Percentiles rank a stretch among this genome's conserved stretches.
phyloP scores from a whole-genome alignment of 1,139 yeast species.

The Diutina neorugosa region DNA sequence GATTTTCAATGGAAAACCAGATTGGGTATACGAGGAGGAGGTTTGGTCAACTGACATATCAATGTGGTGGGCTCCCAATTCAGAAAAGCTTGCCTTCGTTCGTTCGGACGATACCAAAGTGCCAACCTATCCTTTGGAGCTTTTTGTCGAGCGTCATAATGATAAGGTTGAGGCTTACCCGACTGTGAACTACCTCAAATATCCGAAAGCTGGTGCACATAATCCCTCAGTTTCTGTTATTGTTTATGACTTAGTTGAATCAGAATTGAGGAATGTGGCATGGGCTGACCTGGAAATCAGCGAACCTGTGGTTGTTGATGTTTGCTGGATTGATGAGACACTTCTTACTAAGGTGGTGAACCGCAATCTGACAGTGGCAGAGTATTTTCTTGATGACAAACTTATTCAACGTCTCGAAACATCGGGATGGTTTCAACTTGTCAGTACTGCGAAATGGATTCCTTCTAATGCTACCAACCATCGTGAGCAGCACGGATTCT shows the following conservation, averaged over 20 bases:
- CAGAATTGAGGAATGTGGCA: background rate
- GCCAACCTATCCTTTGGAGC: conserved; percentile 40
- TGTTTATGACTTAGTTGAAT: conserved; percentile 15
- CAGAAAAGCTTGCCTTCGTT: conserved; percentile 34
- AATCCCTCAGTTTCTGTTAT: conserved; percentile 30
- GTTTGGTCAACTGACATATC: conserved; percentile 53
- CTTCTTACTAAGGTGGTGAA: background rate
- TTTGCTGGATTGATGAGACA: conserved; percentile 28
- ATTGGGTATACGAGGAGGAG: conserved; percentile 97
- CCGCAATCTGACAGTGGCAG: conserved; percentile 1
- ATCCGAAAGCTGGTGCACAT: conserved; percentile 36
- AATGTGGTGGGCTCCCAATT: conserved; percentile 58
- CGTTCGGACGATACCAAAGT: conserved; percentile 41
- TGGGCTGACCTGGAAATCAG: conserved; percentile 6
- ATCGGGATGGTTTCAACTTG: conserved; percentile 64
- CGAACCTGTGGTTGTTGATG: conserved; percentile 27
- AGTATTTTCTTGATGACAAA: background rate
- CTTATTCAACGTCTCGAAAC: conserved; percentile 11
- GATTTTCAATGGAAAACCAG: conserved; percentile 81
- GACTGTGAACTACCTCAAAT: conserved; percentile 24
- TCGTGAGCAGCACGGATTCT: conserved; percentile 37
- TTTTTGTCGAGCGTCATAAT: conserved; percentile 33
- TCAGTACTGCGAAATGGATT: conserved; percentile 56
- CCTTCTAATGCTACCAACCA: conserved; percentile 44
- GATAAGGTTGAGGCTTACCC: conserved; percentile 24